Conservation (phyloP, 441 rosid genomes). For the Erodium chrysanthum region DNA sequence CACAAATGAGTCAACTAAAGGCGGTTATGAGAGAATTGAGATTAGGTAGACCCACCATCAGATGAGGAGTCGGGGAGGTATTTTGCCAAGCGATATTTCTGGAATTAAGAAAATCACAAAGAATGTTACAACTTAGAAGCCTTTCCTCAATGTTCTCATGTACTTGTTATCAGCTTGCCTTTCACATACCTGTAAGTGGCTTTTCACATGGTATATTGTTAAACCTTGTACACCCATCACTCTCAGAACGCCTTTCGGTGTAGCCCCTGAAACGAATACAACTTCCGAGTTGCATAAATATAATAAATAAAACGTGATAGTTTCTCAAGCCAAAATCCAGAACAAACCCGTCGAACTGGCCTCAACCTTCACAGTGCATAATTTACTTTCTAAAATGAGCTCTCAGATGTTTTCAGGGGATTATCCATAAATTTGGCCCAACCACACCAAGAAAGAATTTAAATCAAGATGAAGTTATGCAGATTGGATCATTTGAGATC, state of each 20-base stretch:
- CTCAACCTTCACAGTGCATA: background rate
- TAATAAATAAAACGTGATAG: background rate
- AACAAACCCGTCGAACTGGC: background rate
- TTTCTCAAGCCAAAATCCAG: background rate
- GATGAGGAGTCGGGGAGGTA: conserved; percentile 89
- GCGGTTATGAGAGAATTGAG: background rate
- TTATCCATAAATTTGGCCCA: background rate
- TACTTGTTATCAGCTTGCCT: background rate
- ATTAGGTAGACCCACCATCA: conserved; percentile 51
- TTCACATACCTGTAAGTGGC: conserved; percentile 75
- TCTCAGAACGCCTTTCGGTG: conserved; percentile 96
- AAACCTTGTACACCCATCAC: conserved; percentile 96
- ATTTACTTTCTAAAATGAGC: background rate
- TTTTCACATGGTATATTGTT: conserved; percentile 94
- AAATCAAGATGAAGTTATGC: background rate
- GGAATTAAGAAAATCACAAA: conserved; percentile 19
- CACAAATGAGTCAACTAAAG: background rate
- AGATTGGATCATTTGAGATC: background rate
- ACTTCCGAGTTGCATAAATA: background rate
- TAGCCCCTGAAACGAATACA: conserved; percentile 54
- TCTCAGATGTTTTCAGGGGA: background rate
- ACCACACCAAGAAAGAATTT: conserved; percentile 1
- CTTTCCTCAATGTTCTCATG: background rate
- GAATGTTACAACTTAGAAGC: background rate
- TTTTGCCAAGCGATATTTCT: conserved; percentile 97